These are phyloP conservation scores for Asterophora lycoperdoides DNA, from an alignment of 768 basidiomycete species.

Conservation along the genomic window DNA sequence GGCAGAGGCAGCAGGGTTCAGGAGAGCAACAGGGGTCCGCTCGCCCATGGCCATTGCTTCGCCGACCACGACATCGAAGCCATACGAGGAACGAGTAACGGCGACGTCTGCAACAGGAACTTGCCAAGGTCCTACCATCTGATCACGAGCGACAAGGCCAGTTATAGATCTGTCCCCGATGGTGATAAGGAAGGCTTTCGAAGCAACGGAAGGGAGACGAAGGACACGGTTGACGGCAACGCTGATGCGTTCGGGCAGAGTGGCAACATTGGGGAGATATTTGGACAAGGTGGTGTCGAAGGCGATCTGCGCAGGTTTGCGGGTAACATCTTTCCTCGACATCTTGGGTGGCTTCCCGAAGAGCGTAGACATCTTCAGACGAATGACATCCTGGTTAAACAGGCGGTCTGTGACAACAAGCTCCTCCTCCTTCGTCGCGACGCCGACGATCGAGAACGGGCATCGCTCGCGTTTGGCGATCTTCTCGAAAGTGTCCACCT, in stretches of 20 bases:
- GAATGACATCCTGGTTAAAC: constrained; percentile 73
- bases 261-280: constrained; percentile 50
- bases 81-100: constrained; percentile 91
- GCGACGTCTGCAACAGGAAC: constrained; percentile 97
- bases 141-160: constrained; percentile 91
- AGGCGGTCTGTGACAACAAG: constrained; percentile 88
- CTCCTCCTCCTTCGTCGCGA: constrained; percentile 76
- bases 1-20: constrained; percentile 85
- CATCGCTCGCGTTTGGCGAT: constrained; percentile 89
- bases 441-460: constrained; percentile 89
- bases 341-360: constrained; percentile 97
- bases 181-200: constrained; percentile 97
- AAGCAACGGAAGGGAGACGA: constrained; percentile 87
- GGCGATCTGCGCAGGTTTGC: constrained; percentile 29
- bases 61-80: constrained; percentile 77
- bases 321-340: constrained; percentile 63
- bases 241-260: constrained; percentile 46
- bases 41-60: constrained; percentile 99
- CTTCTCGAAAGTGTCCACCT: constrained; percentile 57
- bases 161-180: constrained; percentile 95
- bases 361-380: constrained; percentile 88
- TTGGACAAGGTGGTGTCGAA: constrained; percentile 72
- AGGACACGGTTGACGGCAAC: constrained; percentile 79
- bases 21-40: constrained; percentile 86
- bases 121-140: constrained; percentile 99